A percentile compares a stretch with the other conserved stretches of the same genome.
These are phyloP conservation scores for Cunninghamia lanceolata DNA, from an alignment of 75 land plant species.

Conservation along the genomic window DNA sequence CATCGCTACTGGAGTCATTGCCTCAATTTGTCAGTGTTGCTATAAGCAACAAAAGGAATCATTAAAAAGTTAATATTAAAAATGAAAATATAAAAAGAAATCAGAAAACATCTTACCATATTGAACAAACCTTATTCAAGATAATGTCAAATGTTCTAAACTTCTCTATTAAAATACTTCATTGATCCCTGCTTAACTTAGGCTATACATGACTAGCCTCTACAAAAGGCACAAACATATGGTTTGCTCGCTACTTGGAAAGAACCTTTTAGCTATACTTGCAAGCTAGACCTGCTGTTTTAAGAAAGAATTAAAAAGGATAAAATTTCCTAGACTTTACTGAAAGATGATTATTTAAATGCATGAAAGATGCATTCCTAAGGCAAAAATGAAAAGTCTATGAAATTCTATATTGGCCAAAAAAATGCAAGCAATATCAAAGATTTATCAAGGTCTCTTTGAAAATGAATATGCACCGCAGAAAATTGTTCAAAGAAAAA, in stretches of 20 bases:
- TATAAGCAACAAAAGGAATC: neutral
- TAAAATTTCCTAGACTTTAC: neutral
- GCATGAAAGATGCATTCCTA: neutral
- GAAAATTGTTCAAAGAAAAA: neutral
- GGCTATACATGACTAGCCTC: neutral
- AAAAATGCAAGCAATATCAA: neutral
- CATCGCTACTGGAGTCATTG: neutral
- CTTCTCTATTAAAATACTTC: neutral
- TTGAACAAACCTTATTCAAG: neutral
- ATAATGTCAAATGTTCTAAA: neutral
- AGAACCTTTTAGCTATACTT: neutral
- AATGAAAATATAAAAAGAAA: neutral
- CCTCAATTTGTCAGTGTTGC: neutral
- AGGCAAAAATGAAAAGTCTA: neutral
- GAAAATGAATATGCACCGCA: neutral
- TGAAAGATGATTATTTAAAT: neutral
- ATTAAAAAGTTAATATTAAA: neutral
- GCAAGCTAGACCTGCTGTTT: neutral
- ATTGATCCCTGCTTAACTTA: neutral
- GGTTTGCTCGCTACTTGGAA: neutral
- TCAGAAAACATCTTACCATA: neutral
- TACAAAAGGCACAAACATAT: neutral
- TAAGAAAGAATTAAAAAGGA: neutral
- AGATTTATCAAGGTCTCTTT: neutral
- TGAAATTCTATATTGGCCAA: neutral